Evolutionary conservation across 768 basidiomycete species (phyloP), one percentile per base, ranked within the genome.

Genomic region (Chiua virens): DNA sequence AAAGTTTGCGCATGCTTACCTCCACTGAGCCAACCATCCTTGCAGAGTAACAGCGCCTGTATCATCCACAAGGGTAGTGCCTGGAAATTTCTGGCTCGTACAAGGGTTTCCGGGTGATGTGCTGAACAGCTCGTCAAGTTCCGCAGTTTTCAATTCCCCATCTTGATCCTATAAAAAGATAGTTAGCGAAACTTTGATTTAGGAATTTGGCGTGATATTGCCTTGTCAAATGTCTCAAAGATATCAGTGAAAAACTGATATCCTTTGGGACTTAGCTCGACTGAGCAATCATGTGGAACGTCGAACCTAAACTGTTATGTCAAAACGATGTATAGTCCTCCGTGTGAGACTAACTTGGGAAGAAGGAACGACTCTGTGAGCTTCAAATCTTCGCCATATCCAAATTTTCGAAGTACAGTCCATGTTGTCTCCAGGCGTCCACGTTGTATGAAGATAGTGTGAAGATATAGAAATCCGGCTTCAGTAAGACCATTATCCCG

Each of bases 1-100:
- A 45, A 36, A 49, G 30, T 37, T 40, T 50, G 27, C 48, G 25
- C 36, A n/a, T 30, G 68, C 77, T 57, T 45, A 93, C 94, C 92
- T 96, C 96, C 96, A 99, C 65, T 97, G 95, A 18, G 96, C 96
- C 23, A 98, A 73, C 96, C 96, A 99, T 2, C 93, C 92, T 72
- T 98, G 95, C 39, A 99, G 71, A n/a, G 95, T 98, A 17, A 98
- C 89, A 25, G 90, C 85, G 11, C 92, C 93, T 10, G 83, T 77
- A 61, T 94, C 93, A 59, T 92, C 87, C 15, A 89, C 85, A 40
- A 93, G 78, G 6, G 92, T 92, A 0, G 85, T 93, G 60, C 95
- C 91, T 0, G 94, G 91, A 70, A 96, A 97, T 42, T 87, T 89
- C 61, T 89, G 87, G n/a, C 78, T 80, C 14, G 81, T 77, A 96